phyloP scores from a whole-genome alignment of 2,329 filamentous ascomycete genomes.

The Hymenoscyphus albidus region DNA sequence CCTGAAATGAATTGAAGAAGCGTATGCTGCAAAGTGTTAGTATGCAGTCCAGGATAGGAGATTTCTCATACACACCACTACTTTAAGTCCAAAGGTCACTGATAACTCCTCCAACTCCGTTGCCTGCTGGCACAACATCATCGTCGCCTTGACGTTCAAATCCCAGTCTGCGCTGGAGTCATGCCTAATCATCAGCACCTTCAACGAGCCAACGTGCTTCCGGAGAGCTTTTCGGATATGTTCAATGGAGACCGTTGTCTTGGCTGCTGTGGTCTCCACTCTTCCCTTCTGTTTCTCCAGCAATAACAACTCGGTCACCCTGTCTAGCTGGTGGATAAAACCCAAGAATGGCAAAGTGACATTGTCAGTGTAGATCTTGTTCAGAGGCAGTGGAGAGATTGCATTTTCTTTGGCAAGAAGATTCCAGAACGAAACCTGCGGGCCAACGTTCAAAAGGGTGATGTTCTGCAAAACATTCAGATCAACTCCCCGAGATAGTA shows the following conservation, averaged over 20 bases:
- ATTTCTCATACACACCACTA: conserved; percentile 46
- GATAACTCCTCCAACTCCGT: conserved; percentile 52
- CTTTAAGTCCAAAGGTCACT: conserved; percentile 49
- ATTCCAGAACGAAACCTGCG: conserved; percentile 57
- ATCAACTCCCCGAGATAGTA: conserved; percentile 54
- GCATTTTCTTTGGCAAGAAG: conserved; percentile 53
- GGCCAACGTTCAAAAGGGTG: conserved; percentile 60
- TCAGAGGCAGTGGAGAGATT: conserved; percentile 47
- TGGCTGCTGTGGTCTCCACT: conserved; percentile 50
- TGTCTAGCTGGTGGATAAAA: conserved; percentile 49
- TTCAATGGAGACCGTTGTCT: conserved; percentile 48
- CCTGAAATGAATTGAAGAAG: conserved; percentile 52
- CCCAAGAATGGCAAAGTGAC: conserved; percentile 53
- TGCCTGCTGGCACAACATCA: conserved; percentile 50
- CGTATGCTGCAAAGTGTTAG: conserved; percentile 44
- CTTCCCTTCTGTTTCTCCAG: conserved; percentile 51
- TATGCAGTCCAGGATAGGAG: neutral
- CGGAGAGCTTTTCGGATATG: conserved; percentile 56
- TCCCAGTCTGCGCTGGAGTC: conserved; percentile 53
- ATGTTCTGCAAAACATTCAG: conserved; percentile 52
- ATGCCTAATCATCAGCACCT: conserved; percentile 58
- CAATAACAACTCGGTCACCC: conserved; percentile 56
- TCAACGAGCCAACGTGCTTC: conserved; percentile 53
- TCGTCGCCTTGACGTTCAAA: conserved; percentile 50
- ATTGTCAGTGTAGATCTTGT: conserved; percentile 60